A percentile compares a stretch with the other conserved stretches of the same genome.
Conservation (phyloP, 108 stramenopile genomes). For the Cafeteria roenbergensis region DNA sequence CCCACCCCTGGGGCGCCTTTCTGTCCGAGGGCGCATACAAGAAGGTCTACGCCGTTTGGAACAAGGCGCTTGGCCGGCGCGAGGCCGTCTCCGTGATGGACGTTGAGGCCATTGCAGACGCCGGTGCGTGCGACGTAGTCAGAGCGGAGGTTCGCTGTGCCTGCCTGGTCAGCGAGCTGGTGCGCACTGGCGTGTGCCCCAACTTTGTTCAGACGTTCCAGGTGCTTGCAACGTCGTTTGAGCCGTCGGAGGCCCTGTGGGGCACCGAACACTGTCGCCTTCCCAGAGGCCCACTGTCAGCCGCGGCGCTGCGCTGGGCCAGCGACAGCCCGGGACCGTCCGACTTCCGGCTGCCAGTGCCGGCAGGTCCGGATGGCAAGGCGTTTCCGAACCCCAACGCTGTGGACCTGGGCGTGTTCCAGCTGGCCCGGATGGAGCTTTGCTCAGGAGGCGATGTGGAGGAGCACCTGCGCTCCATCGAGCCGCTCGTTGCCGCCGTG, state of each 20-base stretch:
- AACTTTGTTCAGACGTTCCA: conserved; percentile 73
- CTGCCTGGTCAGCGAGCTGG: conserved; percentile 60
- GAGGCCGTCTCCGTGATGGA: conserved; percentile 83
- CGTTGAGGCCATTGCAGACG: conserved; percentile 41
- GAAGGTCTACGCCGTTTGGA: conserved; percentile 65
- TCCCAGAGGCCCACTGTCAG: background rate
- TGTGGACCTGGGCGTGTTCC: conserved; percentile 29
- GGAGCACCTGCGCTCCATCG: conserved; percentile 57
- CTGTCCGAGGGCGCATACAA: conserved; percentile 81
- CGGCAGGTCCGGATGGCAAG: background rate
- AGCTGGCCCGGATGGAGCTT: conserved; percentile 94
- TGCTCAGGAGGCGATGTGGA: conserved; percentile 82
- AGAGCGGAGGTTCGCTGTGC: conserved; percentile 73
- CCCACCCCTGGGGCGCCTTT: conserved; percentile 29
- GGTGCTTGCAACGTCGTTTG: conserved; percentile 53
- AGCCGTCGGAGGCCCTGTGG: conserved; percentile 54
- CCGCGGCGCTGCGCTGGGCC: background rate
- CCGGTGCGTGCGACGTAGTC: conserved; percentile 54
- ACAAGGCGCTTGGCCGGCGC: conserved; percentile 25
- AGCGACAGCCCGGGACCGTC: background rate
- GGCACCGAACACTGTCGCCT: conserved; percentile 42
- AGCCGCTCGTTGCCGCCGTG: background rate
- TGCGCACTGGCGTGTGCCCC: conserved; percentile 65
- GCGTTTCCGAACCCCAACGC: background rate
- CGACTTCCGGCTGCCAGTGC: background rate